Evolutionary conservation across 176 grass and related monocot genomes (phyloP).

Genomic region (Triticum monococcum): DNA sequence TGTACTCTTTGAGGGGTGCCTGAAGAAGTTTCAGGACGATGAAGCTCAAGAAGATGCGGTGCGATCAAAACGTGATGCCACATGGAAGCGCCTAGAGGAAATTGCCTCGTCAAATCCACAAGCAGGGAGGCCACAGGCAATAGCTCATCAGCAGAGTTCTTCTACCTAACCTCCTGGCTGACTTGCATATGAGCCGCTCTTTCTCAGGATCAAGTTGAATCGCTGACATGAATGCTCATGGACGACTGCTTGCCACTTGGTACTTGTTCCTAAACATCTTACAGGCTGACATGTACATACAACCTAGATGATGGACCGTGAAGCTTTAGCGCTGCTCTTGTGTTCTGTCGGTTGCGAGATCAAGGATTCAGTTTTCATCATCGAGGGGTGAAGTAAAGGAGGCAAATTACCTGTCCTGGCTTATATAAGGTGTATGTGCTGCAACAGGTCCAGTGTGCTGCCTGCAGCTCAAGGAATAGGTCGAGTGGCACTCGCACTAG

Average conservation of each 20-base stretch:
- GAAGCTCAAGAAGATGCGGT: constrained; percentile 43
- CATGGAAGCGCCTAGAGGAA: constrained; percentile 74
- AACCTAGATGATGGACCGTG: not conserved
- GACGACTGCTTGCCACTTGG: constrained; percentile 9
- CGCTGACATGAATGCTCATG: constrained; percentile 35
- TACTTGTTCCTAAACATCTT: constrained; percentile 28
- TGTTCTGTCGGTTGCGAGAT: constrained; percentile 2
- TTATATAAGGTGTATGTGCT: not conserved
- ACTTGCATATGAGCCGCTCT: not conserved
- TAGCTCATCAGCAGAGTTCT: constrained; percentile 6
- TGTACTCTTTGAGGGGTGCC: constrained; percentile 50
- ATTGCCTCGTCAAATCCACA: constrained; percentile 42
- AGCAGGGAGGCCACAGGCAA: constrained; percentile 31
- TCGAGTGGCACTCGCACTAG: not conserved
- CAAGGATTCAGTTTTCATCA: constrained; percentile 4
- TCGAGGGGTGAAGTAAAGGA: constrained; percentile 7
- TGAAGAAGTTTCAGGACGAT: constrained; percentile 68
- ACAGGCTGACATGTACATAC: constrained; percentile 39
- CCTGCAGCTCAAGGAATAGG: constrained; percentile 3
- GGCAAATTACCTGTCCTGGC: not conserved
- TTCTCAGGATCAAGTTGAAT: constrained; percentile 9
- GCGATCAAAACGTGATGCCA: constrained; percentile 50
- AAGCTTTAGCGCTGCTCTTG: constrained; percentile 15
- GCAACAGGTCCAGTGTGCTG: not conserved
- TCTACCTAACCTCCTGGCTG: constrained; percentile 24